These are phyloP conservation scores for Aspergillus panamensis DNA, from an alignment of 495 filamentous ascomycete species.

Conservation along the genomic window DNA sequence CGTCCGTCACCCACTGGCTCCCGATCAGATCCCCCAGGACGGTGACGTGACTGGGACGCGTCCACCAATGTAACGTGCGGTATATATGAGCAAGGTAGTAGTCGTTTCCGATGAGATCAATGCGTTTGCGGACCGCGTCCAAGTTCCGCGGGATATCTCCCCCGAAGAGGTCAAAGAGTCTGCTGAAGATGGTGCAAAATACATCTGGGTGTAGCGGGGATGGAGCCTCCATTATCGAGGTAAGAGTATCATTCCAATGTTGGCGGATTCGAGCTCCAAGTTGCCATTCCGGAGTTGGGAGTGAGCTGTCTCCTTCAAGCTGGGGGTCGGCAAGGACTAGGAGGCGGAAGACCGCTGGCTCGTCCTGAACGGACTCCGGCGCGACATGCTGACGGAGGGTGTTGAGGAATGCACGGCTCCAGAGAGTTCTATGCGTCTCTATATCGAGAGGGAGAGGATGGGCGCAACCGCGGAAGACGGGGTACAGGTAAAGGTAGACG, in stretches of 20 bases:
- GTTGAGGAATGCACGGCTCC: conserved; percentile 28
- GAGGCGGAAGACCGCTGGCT: conserved; percentile 67
- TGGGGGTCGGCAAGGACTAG: conserved; percentile 92
- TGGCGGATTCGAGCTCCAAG: conserved; percentile 23
- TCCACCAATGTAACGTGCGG: conserved; percentile 77
- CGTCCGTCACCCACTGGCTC: conserved; percentile 91
- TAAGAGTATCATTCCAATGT: conserved; percentile 7
- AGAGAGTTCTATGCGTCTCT: neutral
- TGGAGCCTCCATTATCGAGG: conserved; percentile 5
- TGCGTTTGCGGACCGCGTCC: conserved; percentile 63
- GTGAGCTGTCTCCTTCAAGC: conserved; percentile 86
- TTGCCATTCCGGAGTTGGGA: conserved; percentile 58
- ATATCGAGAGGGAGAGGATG: conserved; percentile 59
- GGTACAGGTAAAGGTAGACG: conserved; percentile 84
- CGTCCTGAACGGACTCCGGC: conserved; percentile 17
- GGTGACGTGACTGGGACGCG: conserved; percentile 77
- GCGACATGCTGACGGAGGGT: conserved; percentile 49
- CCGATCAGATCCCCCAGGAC: conserved; percentile 90
- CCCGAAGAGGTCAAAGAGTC: conserved; percentile 49
- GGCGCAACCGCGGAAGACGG: conserved; percentile 73
- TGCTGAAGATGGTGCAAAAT: conserved; percentile 42
- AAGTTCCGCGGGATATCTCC: conserved; percentile 64
- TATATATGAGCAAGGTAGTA: conserved; percentile 93
- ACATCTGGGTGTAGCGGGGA: conserved; percentile 24
- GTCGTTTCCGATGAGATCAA: conserved; percentile 92